Conservation (phyloP, 768 basidiomycete species). For the Leccinum subgranulosum region DNA sequence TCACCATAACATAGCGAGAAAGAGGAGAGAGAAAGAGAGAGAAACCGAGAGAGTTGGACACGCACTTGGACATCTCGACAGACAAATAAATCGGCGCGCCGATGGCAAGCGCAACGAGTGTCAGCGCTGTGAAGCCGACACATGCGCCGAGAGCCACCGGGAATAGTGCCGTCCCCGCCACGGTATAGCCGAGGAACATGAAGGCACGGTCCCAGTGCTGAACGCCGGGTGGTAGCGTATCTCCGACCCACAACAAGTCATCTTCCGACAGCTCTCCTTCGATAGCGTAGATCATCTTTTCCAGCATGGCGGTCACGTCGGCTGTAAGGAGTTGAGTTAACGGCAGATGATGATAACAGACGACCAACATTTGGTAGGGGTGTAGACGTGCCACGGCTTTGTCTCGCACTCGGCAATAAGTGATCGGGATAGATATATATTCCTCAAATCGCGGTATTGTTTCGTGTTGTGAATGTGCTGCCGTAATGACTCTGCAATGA, state of each 20-base stretch:
- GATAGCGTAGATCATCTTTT: constrained; percentile 18
- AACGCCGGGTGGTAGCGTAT: constrained; percentile 17
- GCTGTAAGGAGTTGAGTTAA: constrained; percentile 1
- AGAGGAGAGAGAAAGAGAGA: neutral
- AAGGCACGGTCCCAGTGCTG: constrained; percentile 11
- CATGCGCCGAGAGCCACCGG: constrained; percentile 18
- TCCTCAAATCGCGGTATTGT: neutral
- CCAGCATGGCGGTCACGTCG: constrained; percentile 14
- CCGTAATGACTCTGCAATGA: neutral
- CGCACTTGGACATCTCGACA: neutral
- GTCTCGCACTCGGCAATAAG: neutral
- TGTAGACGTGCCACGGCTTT: neutral
- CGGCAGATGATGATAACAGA: neutral
- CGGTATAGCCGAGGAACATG: neutral
- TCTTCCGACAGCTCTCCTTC: constrained; percentile 18
- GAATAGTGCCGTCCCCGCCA: neutral
- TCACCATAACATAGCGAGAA: neutral
- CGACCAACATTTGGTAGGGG: neutral
- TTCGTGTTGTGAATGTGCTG: neutral
- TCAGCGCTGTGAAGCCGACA: neutral
- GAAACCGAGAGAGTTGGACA: neutral
- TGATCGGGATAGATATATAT: neutral
- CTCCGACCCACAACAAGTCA: constrained; percentile 15
- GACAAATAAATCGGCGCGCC: neutral
- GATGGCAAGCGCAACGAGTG: neutral